Evolutionary conservation across 192 early-diverging fungal species (phyloP), one percentile per base, ranked within the genome.

Genomic region (Coemansia biformis): DNA sequence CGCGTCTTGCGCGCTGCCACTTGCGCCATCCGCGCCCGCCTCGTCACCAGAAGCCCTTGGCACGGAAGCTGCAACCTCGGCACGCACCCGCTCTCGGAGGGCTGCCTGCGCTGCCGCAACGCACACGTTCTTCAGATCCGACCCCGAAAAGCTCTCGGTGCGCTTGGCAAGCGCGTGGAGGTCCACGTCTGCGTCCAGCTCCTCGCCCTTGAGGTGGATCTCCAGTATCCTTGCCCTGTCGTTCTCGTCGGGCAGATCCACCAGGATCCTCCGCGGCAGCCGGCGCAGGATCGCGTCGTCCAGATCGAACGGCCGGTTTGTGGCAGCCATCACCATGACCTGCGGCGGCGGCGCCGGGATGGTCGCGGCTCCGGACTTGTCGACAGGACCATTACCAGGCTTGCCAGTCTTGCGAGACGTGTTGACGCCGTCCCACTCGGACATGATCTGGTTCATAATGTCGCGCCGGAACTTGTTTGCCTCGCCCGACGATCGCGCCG

Each of bases 211-310:
- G 45, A 98, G 66, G 46, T 90, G 86, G 3, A 88, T 77, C 22
- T 57, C 44, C 13, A 98, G 66, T 30, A 95, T 96, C 29, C 79
- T 63, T 14, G 70, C 61, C 10, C 93, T 80, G 40, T 89, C 89
- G 22, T 76, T 79, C 36, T 84, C 79, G 1, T 70, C 84, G 5
- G 95, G 95, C 51, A 98, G 56, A 63, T 96, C 92, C 3, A 98
- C 88, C 62, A 98, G 61, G 21, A 98, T 84, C 14, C 95, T 65
- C 8, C 93, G 74, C 13, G 95, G 93, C 76, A 98, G 78, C 15
- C 95, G 74, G 37, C 95, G 79, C 68, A 98, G 59, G 21, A 96
- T 88, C 0, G 95, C 95, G 66, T 98, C 95, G 56, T 98, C 95
- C 49, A 98, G 70, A 55, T 96, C 93, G 74, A 94, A 96, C 11